A percentile compares a stretch with the other conserved stretches of the same genome.
These are phyloP conservation scores for Murraya koenigii DNA, from an alignment of 345 rosid genomes.

Conservation along the genomic window DNA sequence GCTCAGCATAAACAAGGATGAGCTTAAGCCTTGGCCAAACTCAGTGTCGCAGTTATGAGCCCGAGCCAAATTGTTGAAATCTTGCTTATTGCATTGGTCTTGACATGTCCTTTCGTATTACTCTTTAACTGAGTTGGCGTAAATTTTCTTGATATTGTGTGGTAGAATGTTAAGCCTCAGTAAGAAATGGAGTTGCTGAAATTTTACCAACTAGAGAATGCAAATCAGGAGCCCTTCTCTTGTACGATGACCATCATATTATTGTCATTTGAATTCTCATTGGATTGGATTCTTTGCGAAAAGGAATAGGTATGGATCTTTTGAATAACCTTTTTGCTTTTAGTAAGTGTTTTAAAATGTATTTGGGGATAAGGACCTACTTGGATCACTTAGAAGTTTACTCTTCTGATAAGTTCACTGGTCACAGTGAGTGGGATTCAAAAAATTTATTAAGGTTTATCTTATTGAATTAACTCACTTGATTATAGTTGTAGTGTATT, in stretches of 20 bases:
- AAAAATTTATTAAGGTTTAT: background rate
- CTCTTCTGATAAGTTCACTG: background rate
- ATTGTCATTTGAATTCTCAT: background rate
- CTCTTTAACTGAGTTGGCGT: background rate
- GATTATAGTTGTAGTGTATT: background rate
- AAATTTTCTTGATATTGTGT: background rate
- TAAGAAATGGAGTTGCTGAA: background rate
- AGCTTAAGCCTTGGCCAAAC: background rate
- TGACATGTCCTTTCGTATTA: background rate
- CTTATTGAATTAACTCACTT: background rate
- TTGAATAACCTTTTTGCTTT: background rate
- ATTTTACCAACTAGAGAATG: background rate
- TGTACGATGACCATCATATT: background rate
- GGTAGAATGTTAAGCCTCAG: background rate
- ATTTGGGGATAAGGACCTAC: background rate
- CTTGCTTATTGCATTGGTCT: background rate
- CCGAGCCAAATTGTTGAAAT: background rate
- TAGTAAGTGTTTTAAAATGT: background rate
- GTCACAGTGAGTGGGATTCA: background rate
- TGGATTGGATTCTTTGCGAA: constrained; percentile 8
- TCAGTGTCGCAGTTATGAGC: background rate
- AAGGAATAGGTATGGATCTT: constrained; percentile 16
- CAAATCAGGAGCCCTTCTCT: background rate
- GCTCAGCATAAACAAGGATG: background rate
- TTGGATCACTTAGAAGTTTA: background rate